Percentiles rank a stretch among this genome's conserved stretches.
These are phyloP conservation scores for Crassisporium funariophilum DNA, from an alignment of 768 basidiomycete genomes.

Conservation along the genomic window DNA sequence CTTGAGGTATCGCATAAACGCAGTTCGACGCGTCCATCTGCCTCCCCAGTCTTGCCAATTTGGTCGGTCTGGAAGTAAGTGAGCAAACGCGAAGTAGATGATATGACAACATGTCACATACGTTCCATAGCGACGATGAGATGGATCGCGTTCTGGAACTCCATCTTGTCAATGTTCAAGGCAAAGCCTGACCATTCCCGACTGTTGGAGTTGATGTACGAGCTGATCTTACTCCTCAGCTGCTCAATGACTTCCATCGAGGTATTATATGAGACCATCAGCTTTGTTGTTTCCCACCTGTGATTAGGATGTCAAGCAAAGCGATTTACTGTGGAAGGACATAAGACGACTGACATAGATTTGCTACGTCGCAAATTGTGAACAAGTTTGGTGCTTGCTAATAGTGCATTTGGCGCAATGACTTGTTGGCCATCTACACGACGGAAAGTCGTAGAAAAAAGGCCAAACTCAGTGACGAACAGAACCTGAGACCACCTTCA, in stretches of 20 bases:
- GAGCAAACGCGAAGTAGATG: conserved; percentile 3
- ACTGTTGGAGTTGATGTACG: conserved; percentile 62
- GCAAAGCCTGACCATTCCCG: conserved; percentile 71
- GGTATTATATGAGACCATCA: conserved; percentile 70
- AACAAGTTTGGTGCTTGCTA: conserved; percentile 71
- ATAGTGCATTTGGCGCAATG: conserved; percentile 74
- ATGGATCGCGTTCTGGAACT: conserved; percentile 71
- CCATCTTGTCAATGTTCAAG: conserved; percentile 80
- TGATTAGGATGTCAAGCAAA: background rate
- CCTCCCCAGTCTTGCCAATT: conserved; percentile 92
- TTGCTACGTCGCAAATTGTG: conserved; percentile 77
- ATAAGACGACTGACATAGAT: conserved; percentile 57
- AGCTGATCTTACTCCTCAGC: conserved; percentile 56
- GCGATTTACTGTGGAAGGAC: background rate
- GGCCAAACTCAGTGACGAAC: conserved; percentile 74
- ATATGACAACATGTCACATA: conserved; percentile 32
- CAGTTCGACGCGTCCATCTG: conserved; percentile 72
- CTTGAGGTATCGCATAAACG: conserved; percentile 77
- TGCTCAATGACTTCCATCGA: conserved; percentile 72
- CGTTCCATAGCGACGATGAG: conserved; percentile 74
- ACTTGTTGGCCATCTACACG: conserved; percentile 83
- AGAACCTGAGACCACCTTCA: conserved; percentile 30
- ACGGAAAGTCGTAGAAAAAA: conserved; percentile 78
- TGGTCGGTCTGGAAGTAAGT: conserved; percentile 53
- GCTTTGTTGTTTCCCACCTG: conserved; percentile 69